phyloP scores from a whole-genome alignment of 2,329 filamentous ascomycete species.

The Fusarium dimerum region DNA sequence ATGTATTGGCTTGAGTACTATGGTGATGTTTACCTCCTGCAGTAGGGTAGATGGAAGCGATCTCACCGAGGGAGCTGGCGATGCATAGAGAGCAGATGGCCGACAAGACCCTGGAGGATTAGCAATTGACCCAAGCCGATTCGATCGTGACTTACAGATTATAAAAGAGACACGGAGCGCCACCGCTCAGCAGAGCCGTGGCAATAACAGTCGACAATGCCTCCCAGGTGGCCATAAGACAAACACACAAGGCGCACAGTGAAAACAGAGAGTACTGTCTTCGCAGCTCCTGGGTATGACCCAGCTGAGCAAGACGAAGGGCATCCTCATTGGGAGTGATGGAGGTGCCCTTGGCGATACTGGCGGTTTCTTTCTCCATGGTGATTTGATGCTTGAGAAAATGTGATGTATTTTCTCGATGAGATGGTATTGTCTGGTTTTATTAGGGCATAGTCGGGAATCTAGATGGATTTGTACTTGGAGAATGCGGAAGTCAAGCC shows the following conservation, averaged over 20 bases:
- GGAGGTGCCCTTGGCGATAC: background rate
- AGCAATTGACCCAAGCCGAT: background rate
- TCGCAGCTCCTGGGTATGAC: conserved; percentile 33
- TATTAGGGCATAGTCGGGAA: no score
- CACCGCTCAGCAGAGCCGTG: conserved; percentile 44
- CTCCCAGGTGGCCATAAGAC: conserved; percentile 54
- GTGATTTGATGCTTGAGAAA: background rate
- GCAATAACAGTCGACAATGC: conserved; percentile 48
- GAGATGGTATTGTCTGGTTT: no score
- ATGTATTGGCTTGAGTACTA: background rate
- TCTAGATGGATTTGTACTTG: no score
- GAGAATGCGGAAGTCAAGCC: no score
- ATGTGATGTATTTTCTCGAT: no score
- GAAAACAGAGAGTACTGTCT: conserved; percentile 44
- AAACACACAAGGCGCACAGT: conserved; percentile 45
- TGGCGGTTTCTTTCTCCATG: conserved; percentile 9
- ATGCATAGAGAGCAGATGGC: conserved; percentile 17
- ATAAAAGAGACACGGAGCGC: conserved; percentile 48
- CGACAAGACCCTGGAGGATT: conserved; percentile 10
- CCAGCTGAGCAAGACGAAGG: conserved; percentile 29
- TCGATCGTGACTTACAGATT: conserved; percentile 8
- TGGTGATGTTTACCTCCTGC: conserved; percentile 12
- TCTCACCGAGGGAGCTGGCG: conserved; percentile 17
- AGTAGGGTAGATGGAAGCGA: conserved; percentile 22
- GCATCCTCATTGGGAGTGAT: conserved; percentile 10